A percentile compares a stretch with the other conserved stretches of the same genome.
These are phyloP conservation scores for Paecilomyces dactylethromorphus DNA, from an alignment of 2,329 filamentous ascomycete species.

Conservation along the genomic window DNA sequence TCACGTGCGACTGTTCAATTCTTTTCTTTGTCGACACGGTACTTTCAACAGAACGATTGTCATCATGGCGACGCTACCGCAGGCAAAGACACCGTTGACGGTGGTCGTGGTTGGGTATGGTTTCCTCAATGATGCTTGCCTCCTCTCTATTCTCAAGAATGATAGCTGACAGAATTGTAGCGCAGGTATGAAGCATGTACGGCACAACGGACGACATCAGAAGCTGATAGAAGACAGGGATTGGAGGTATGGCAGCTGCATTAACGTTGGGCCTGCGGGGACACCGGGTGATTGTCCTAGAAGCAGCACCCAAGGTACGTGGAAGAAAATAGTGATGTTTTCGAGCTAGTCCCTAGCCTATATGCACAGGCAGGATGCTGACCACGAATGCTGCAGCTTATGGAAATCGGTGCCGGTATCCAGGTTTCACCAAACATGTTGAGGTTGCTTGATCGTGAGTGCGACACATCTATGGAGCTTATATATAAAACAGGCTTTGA, in stretches of 20 bases:
- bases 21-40: not conserved
- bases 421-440: constrained; percentile 78
- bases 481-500: not conserved
- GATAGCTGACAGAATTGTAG: constrained; percentile 8
- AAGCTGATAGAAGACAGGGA: constrained; percentile 16
- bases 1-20: not conserved
- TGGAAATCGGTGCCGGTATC: constrained; percentile 67
- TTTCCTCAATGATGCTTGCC: not conserved
- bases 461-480: not conserved
- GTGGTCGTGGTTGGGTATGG: constrained; percentile 30
- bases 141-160: not conserved
- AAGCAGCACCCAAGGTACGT: constrained; percentile 27
- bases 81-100: constrained; percentile 21
- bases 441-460: constrained; percentile 59
- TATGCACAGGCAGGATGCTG: not conserved
- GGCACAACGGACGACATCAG: not conserved
- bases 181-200: constrained; percentile 17
- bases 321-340: not conserved
- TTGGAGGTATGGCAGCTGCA: constrained; percentile 30
- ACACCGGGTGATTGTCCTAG: constrained; percentile 25
- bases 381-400: constrained; percentile 16
- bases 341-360: no score
- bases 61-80: constrained; percentile 10
- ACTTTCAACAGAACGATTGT: constrained; percentile 5
- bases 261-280: constrained; percentile 26